Conservation (phyloP, 169 alveolate species). For the Babesia bigemina region DNA sequence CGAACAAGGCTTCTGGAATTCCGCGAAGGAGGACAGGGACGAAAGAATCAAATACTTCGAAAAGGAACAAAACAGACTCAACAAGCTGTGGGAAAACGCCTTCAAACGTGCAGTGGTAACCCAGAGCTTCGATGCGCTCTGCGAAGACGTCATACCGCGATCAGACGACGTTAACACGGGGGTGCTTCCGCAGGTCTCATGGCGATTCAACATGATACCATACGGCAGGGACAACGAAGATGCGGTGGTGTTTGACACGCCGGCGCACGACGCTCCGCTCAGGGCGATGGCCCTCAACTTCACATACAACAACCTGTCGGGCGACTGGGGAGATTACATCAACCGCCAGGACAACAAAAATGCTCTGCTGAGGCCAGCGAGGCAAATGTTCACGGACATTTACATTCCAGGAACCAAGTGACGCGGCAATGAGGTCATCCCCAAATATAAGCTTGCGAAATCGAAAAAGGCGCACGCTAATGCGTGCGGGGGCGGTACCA, state of each 20-base stretch:
- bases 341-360: slow-evolving; percentile 85
- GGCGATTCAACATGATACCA: slow-evolving; percentile 81
- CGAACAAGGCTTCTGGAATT: slow-evolving; percentile 81
- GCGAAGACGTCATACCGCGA: slow-evolving; percentile 61
- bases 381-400: slow-evolving; percentile 84
- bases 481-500: no score
- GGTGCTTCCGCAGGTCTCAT: slow-evolving; percentile 67
- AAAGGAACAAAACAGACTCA: slow-evolving; percentile 74
- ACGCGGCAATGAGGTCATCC: neutral
- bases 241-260: slow-evolving; percentile 78
- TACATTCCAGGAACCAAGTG: slow-evolving; percentile 80
- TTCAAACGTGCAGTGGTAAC: slow-evolving; percentile 72
- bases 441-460: neutral
- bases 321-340: slow-evolving; percentile 88
- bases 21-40: slow-evolving; percentile 72
- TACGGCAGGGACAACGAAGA: slow-evolving; percentile 84
- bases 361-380: slow-evolving; percentile 83
- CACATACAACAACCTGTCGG: slow-evolving; percentile 85
- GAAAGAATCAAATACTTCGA: slow-evolving; percentile 71
- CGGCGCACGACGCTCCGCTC: slow-evolving; percentile 82
- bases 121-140: slow-evolving; percentile 71
- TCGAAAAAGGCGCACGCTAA: no score
- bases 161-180: slow-evolving; percentile 64
- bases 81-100: slow-evolving; percentile 75
- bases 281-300: slow-evolving; percentile 84